phyloP scores from a whole-genome alignment of 192 early-diverging fungal genomes.

The Backusella psychrophila region DNA sequence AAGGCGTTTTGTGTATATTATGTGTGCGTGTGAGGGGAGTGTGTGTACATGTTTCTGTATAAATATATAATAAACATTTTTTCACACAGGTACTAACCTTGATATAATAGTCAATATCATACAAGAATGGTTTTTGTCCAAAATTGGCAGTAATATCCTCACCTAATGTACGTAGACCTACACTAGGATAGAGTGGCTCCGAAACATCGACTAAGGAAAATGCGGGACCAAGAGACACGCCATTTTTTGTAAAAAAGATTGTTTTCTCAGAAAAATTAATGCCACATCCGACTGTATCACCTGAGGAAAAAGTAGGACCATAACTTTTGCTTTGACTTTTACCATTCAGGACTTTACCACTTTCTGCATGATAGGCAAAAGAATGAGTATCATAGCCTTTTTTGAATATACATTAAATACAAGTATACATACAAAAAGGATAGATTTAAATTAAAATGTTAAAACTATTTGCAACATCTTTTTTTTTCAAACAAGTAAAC shows the following conservation, averaged over 20 bases:
- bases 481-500: background rate
- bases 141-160: conserved; percentile 81
- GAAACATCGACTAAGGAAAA: conserved; percentile 41
- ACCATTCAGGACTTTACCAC: conserved; percentile 82
- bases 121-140: conserved; percentile 67
- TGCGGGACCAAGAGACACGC: conserved; percentile 63
- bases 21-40: background rate
- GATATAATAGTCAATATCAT: conserved; percentile 69
- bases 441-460: background rate
- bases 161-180: conserved; percentile 71
- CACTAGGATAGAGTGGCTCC: conserved; percentile 58
- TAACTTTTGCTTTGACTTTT: conserved; percentile 71
- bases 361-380: conserved; percentile 98
- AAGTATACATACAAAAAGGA: background rate
- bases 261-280: conserved; percentile 77
- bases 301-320: conserved; percentile 87
- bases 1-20: background rate
- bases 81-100: conserved; percentile 38
- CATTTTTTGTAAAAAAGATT: conserved; percentile 93
- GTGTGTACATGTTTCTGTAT: background rate
- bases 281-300: conserved; percentile 90
- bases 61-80: conserved; percentile 5
- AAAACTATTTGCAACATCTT: background rate
- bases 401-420: background rate
- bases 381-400: conserved; percentile 85